These are phyloP conservation scores for Blastomyces gilchristii DNA, from an alignment of 2,329 filamentous ascomycete genomes.

Conservation along the genomic window DNA sequence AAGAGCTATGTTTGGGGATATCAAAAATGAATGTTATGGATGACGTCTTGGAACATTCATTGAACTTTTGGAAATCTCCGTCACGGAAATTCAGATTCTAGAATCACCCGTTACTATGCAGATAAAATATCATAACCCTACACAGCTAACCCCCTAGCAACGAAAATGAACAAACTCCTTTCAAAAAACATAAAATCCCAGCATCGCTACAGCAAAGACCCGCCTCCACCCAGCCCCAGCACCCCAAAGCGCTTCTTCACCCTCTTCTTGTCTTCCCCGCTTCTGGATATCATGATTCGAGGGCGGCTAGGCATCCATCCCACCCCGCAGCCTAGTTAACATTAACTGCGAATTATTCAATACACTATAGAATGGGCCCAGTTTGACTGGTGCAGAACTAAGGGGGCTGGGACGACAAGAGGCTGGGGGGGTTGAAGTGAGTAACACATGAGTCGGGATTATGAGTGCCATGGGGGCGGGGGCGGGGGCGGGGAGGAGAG, in stretches of 20 bases:
- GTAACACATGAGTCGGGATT: not conserved
- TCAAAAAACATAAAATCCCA: not conserved
- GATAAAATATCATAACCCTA: not conserved
- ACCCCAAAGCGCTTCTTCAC: not conserved
- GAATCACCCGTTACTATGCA: not conserved
- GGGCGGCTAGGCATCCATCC: not conserved
- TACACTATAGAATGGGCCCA: not conserved
- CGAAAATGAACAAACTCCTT: not conserved
- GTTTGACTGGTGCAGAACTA: not conserved
- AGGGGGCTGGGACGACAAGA: not conserved
- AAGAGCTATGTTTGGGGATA: not conserved
- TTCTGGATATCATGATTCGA: not conserved
- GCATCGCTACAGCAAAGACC: not conserved
- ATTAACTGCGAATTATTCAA: not conserved
- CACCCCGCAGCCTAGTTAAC: not conserved
- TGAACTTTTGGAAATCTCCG: not conserved
- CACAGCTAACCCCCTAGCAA: not conserved
- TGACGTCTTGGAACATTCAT: not conserved
- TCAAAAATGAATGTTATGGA: not conserved
- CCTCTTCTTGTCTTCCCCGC: not conserved
- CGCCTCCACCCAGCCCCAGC: not conserved
- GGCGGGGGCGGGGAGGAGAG: not conserved
- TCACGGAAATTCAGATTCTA: not conserved
- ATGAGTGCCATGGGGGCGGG: not conserved
- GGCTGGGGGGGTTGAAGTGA: not conserved